Base-by-base conservation (phyloP, 2,329 filamentous ascomycete genomes). In the Diaporthe caulivora region DNA sequence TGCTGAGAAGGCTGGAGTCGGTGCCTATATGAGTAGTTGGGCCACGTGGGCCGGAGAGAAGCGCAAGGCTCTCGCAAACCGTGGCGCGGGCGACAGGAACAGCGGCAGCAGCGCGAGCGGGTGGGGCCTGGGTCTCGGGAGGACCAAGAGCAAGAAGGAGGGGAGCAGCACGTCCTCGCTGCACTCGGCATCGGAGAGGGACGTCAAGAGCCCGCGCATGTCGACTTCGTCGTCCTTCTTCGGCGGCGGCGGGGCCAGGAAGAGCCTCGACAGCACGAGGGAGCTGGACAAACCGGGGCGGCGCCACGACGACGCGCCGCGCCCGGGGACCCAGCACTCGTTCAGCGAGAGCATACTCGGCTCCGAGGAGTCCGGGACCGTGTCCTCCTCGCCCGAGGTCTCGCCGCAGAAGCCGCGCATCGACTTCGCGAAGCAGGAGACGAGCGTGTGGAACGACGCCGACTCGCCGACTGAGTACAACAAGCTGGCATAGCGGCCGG, bases 31-130 rank as follows among this genome's bases (percentile, higher is more conserved):
- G 77, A 91, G 90, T 51, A 92, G 91, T 77, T 93, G 92, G 92
- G 90, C 91, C 1, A 83, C 86, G 0, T 93, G 92, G 92, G 91
- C 92, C 1, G 92, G 92, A 65, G 93, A 97, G 84, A 96, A 95
- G 84, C 87, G 92, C 76, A 93, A 92, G 79, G 84, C 82, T n/a
- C 84, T 86, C 79, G 87, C 83, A 29, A 80, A 80, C 42, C 78
- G 83, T 21, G 78, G 78, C 47, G 71, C 71, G 37, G 73, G 47
- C 40, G 72, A 70, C 58, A 60, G 69, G 18, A 75, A 54, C 29
- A 75, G 44, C 34, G 71, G 68, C 53, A 71, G 75, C 49, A 73
- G 74, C 42, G 29, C 58, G 24, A 62, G 71, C 49, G 80, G 80
- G 31, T 83, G 82, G 81, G 79, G 80, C n/a, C 80, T 82, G 42